Conservation (phyloP, 768 basidiomycete genomes). For the Phaeolepiota aurea region DNA sequence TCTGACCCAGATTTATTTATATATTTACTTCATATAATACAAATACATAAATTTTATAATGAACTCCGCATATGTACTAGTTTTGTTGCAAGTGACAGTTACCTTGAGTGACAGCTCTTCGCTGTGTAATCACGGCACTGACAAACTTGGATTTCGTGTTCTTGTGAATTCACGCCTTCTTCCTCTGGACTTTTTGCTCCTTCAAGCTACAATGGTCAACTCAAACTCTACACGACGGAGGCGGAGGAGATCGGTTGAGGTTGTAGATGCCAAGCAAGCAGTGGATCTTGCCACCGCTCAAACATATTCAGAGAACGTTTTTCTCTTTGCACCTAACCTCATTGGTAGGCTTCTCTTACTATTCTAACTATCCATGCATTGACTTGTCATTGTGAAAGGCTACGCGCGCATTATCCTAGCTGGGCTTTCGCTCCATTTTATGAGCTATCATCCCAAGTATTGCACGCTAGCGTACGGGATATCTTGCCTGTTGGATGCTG, state of each 20-base stretch:
- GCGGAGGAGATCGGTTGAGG: no score
- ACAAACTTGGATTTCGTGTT: no score
- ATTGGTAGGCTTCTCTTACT: constrained; percentile 55
- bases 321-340: constrained; percentile 93
- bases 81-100: no score
- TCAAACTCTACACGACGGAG: constrained; percentile 31
- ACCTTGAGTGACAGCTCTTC: no score
- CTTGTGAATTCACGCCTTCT: no score
- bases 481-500: constrained; percentile 90
- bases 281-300: constrained; percentile 84
- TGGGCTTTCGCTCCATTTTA: constrained; percentile 80
- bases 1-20: no score
- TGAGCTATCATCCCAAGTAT: constrained; percentile 91
- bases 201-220: constrained; percentile 22
- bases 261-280: constrained; percentile 80
- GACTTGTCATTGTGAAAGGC: constrained; percentile 35
- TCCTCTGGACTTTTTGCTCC: no score
- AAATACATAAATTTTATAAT: no score
- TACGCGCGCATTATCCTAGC: constrained; percentile 90
- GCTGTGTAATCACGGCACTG: no score
- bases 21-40: no score
- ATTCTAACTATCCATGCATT: constrained; percentile 5
- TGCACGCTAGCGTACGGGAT: constrained; percentile 85
- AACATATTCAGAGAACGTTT: constrained; percentile 90
- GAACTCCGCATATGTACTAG: no score